Evolutionary conservation across 2,329 filamentous ascomycete species (phyloP).

Genomic region (Trichoderma sp.): DNA sequence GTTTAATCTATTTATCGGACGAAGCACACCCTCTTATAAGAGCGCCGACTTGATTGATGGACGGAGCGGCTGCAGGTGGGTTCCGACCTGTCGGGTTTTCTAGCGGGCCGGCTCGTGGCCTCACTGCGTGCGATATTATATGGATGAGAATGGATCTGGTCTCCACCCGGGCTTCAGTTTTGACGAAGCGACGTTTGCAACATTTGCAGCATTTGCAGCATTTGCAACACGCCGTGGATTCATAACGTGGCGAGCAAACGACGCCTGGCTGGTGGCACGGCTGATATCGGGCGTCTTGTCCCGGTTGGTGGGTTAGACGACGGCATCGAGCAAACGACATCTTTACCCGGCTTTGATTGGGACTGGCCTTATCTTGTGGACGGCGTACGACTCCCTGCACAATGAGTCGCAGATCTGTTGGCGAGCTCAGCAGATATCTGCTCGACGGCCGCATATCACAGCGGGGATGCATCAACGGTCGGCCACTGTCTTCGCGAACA

Average conservation of each 20-base stretch:
- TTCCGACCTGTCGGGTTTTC: constrained; percentile 25
- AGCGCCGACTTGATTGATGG: neutral
- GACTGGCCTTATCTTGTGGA: no score
- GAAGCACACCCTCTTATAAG: neutral
- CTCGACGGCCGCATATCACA: constrained; percentile 44
- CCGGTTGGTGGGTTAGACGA: neutral
- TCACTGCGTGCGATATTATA: constrained; percentile 17
- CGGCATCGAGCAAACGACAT: neutral
- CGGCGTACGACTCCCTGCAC: neutral
- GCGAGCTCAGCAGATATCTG: constrained; percentile 48
- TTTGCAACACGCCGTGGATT: neutral
- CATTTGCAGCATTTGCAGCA: no score
- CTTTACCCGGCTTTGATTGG: neutral
- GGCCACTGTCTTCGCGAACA: constrained; percentile 22
- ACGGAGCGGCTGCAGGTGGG: neutral
- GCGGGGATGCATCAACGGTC: constrained; percentile 39
- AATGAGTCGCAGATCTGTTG: constrained; percentile 46
- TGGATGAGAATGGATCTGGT: neutral
- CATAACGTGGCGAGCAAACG: neutral
- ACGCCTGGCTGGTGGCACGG: neutral
- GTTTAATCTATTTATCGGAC: neutral
- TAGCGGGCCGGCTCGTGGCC: constrained; percentile 25
- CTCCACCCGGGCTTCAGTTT: constrained; percentile 11
- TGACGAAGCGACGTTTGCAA: neutral
- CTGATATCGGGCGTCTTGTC: neutral